These are phyloP conservation scores for Pleodorina starrii DNA, from an alignment of 139 green algal genomes.

Conservation along the genomic window DNA sequence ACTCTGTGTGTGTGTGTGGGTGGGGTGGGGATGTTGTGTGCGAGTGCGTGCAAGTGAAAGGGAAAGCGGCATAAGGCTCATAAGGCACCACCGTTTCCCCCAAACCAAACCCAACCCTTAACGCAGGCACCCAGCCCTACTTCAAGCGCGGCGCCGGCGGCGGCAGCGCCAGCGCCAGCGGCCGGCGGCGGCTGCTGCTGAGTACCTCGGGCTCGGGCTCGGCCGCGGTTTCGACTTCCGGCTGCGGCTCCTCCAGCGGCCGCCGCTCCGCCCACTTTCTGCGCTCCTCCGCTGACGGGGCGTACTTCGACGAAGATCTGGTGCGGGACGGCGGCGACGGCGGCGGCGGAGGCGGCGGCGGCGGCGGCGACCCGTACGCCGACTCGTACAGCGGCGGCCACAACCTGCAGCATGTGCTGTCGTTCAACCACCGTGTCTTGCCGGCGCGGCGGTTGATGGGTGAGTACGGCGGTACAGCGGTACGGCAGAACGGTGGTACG, in stretches of 20 bases:
- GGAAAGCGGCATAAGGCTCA: background rate
- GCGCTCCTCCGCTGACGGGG: background rate
- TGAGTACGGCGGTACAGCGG: too few species aligned
- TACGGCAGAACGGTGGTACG: too few species aligned
- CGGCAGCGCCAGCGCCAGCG: background rate
- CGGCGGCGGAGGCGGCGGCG: too few species aligned
- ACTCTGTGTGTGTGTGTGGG: constrained; percentile 11
- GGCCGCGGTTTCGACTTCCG: too few species aligned
- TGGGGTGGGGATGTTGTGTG: background rate
- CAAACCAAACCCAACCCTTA: background rate
- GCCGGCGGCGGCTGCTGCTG: background rate
- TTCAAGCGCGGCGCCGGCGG: background rate
- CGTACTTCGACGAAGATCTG: constrained; percentile 3
- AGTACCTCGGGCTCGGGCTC: background rate
- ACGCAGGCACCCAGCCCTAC: constrained; percentile 32
- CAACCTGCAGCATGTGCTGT: background rate
- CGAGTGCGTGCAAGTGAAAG: background rate
- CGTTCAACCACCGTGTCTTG: background rate
- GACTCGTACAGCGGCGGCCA: background rate
- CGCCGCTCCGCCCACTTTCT: constrained; percentile 11
- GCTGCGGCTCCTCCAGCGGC: background rate
- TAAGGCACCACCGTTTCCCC: background rate
- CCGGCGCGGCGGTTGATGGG: background rate
- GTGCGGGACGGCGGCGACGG: background rate
- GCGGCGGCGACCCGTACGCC: background rate